These are phyloP conservation scores for Monosporascus sp. DNA, from an alignment of 2,329 filamentous ascomycete genomes.

Conservation along the genomic window DNA sequence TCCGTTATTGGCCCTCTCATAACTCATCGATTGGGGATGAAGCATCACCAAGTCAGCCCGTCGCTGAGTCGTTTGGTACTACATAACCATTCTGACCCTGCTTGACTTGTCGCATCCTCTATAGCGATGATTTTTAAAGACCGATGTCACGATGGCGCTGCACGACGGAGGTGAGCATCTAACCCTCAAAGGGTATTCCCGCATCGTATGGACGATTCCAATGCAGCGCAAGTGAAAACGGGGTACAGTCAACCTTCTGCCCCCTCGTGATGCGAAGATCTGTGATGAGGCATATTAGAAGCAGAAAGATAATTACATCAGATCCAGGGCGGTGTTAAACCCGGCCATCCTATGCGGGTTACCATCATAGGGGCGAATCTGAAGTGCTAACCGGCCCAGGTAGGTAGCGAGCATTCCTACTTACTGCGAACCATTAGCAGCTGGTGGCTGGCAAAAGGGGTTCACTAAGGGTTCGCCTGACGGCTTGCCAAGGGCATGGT, in stretches of 20 bases:
- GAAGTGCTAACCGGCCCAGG: no score
- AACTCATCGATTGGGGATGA: background rate
- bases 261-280: background rate
- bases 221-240: no score
- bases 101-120: background rate
- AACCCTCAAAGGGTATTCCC: background rate
- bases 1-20: background rate
- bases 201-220: background rate
- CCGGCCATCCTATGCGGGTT: background rate
- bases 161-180: background rate
- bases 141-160: background rate
- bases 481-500: background rate
- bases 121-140: background rate
- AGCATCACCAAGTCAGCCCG: no score
- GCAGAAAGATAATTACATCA: background rate
- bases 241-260: background rate
- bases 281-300: background rate
- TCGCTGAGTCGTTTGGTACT: background rate
- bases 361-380: background rate
- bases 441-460: no score
- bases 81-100: background rate
- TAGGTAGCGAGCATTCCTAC: no score
- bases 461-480: no score
- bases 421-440: no score
- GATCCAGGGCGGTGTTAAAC: background rate